A percentile compares a stretch with the other conserved stretches of the same genome.
These are phyloP conservation scores for Leucocoprinus sp. DNA, from an alignment of 768 basidiomycete species.

Conservation along the genomic window DNA sequence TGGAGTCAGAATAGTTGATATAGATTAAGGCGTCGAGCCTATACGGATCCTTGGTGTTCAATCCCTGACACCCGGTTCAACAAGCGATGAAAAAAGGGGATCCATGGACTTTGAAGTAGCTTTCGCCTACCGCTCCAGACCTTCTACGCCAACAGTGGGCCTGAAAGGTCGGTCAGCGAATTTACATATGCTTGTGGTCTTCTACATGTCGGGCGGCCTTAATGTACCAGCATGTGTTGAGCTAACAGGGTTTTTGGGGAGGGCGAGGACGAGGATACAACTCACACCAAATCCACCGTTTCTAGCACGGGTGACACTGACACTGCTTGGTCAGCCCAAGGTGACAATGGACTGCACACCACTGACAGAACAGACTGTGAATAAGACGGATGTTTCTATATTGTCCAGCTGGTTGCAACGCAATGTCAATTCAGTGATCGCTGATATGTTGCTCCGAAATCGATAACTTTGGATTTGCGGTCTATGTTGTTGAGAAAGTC, in stretches of 20 bases:
- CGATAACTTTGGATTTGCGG: constrained; percentile 62
- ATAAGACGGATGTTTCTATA: constrained; percentile 72
- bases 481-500: constrained; percentile 51
- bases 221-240: constrained; percentile 67
- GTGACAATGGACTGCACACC: constrained; percentile 61
- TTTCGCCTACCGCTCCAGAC: constrained; percentile 54
- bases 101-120: constrained; percentile 65
- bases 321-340: constrained; percentile 64
- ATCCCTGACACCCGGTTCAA: constrained; percentile 28
- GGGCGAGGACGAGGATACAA: constrained; percentile 59
- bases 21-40: constrained; percentile 62
- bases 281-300: constrained; percentile 69
- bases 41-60: constrained; percentile 64
- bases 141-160: constrained; percentile 26
- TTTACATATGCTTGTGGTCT: constrained; percentile 60
- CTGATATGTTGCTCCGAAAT: constrained; percentile 63
- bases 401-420: constrained; percentile 62
- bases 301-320: constrained; percentile 37
- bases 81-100: constrained; percentile 33
- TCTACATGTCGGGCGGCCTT: constrained; percentile 42
- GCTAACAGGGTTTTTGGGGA: constrained; percentile 55
- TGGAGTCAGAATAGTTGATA: constrained; percentile 63
- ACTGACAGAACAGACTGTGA: constrained; percentile 52
- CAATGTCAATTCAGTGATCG: constrained; percentile 53
- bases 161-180: constrained; percentile 42